Conservation (phyloP, 306 rosid species). For the Clitoria ternatea region DNA sequence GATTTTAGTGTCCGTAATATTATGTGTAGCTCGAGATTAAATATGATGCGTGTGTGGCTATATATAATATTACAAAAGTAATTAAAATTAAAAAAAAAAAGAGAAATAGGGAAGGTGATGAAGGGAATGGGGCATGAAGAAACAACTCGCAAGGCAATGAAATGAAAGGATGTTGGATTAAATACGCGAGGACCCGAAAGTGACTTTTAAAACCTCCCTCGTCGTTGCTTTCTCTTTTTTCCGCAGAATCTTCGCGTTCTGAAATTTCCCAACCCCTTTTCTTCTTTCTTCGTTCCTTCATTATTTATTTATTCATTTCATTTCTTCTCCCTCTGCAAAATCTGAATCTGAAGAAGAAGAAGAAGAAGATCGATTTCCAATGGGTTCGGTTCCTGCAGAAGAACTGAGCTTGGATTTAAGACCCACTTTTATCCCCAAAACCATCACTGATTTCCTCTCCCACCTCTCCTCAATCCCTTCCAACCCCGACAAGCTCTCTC, state of each 20-base stretch:
- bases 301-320: background rate
- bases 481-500: conserved; percentile 37
- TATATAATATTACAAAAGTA: too few species aligned
- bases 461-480: conserved; percentile 35
- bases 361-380: conserved; percentile 23
- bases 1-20: too few species aligned
- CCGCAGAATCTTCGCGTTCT: conserved; percentile 56
- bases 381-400: conserved; percentile 75
- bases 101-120: too few species aligned
- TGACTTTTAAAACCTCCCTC: conserved; percentile 39
- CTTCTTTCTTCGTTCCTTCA: conserved; percentile 1
- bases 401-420: conserved; percentile 79
- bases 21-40: too few species aligned
- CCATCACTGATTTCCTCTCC: conserved; percentile 60
- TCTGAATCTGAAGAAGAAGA: background rate
- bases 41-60: too few species aligned
- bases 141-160: too few species aligned
- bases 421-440: conserved; percentile 62
- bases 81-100: too few species aligned
- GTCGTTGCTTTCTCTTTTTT: conserved; percentile 22
- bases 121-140: background rate
- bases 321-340: background rate
- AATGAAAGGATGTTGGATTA: conserved; percentile 22
- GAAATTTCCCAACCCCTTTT: conserved; percentile 19
- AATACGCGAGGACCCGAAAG: conserved; percentile 76